A percentile compares a stretch with the other conserved stretches of the same genome.
These are phyloP conservation scores for Oryza coarctata DNA, from an alignment of 176 grass and related monocot species.

Conservation along the genomic window DNA sequence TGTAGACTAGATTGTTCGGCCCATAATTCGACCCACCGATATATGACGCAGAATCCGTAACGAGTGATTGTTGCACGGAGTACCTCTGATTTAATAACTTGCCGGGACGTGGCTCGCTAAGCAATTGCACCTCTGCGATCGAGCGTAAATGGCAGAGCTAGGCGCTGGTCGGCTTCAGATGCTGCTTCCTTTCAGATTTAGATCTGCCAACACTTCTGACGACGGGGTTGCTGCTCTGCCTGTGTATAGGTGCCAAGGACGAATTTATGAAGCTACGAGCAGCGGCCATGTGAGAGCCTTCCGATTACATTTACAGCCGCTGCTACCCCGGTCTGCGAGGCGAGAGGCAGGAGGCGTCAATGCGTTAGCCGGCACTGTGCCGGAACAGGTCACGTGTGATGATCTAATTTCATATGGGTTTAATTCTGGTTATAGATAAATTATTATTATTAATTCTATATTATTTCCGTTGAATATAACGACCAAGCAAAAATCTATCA, in stretches of 20 bases:
- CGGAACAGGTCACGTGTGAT: too few species aligned
- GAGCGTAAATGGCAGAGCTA: conserved; percentile 8
- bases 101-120: not conserved
- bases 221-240: not conserved
- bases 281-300: conserved; percentile 37
- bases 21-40: not conserved
- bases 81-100: not conserved
- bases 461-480: too few species aligned
- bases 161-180: not conserved
- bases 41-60: not conserved
- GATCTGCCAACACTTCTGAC: conserved; percentile 20
- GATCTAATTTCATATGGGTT: too few species aligned
- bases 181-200: conserved; percentile 2
- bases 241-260: not conserved
- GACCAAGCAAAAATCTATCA: too few species aligned
- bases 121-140: conserved; percentile 24
- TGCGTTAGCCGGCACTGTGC: conserved; percentile 14
- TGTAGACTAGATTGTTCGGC: not conserved
- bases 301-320: conserved; percentile 36
- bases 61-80: not conserved
- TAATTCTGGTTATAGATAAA: too few species aligned
- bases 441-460: too few species aligned
- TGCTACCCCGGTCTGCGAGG: conserved; percentile 23
- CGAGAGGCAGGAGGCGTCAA: conserved; percentile 29
- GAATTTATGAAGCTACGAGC: conserved; percentile 27